Percentiles rank a stretch among this genome's conserved stretches.
These are phyloP conservation scores for Colletotrichum incanum DNA, from an alignment of 2,329 filamentous ascomycete genomes.

Conservation along the genomic window DNA sequence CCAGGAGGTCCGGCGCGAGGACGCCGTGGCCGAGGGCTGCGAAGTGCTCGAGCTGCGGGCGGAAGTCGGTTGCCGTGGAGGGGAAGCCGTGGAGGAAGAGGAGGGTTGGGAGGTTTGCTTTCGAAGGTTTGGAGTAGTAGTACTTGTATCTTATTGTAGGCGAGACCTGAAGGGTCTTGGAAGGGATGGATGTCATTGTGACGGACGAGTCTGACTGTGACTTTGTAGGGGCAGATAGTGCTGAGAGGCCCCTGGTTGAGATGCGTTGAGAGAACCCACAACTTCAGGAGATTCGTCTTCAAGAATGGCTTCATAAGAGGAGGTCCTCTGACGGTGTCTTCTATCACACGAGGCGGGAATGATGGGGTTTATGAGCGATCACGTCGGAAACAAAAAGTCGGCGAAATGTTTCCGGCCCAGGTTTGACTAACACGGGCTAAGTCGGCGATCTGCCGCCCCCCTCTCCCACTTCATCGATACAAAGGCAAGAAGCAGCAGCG, in stretches of 20 bases:
- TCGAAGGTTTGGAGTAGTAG: conserved; percentile 51
- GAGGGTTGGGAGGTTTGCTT: conserved; percentile 51
- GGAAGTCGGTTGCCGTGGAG: conserved; percentile 62
- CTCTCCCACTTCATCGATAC: not conserved
- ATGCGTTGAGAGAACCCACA: not conserved
- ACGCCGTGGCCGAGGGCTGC: conserved; percentile 57
- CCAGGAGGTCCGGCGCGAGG: conserved; percentile 67
- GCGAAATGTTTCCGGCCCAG: conserved; percentile 38
- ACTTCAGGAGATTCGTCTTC: not conserved
- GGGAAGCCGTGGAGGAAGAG: conserved; percentile 67
- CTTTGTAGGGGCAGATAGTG: not conserved
- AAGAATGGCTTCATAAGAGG: not conserved
- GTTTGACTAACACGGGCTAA: conserved; percentile 3
- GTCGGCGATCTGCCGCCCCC: not conserved
- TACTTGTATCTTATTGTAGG: conserved; percentile 44
- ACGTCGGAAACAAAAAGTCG: conserved; percentile 16
- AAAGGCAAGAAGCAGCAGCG: no score
- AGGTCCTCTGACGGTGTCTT: not conserved
- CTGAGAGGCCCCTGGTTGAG: not conserved
- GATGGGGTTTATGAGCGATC: not conserved
- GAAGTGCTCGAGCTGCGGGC: conserved; percentile 55
- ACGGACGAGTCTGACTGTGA: no score
- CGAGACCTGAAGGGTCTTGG: conserved; percentile 27
- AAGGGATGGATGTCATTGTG: conserved; percentile 16
- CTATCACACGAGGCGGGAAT: not conserved